Conservation (phyloP, 2,329 filamentous ascomycete genomes). For the Penicillium hesseltinei region DNA sequence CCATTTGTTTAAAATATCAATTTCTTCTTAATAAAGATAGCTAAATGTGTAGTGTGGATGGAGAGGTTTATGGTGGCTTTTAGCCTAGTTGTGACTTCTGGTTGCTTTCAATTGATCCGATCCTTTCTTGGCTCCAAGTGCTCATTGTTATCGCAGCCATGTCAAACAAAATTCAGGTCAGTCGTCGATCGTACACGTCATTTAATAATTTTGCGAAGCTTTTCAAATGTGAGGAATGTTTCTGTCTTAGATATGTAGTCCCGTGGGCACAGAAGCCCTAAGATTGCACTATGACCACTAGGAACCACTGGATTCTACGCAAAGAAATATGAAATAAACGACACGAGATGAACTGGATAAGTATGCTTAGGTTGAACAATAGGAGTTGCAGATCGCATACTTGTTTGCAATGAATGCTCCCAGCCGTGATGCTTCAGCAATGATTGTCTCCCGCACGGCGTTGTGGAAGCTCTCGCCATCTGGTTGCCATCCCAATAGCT, state of each 20-base stretch:
- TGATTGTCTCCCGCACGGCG: background rate
- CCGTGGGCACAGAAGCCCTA: background rate
- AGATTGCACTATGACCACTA: background rate
- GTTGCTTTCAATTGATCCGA: background rate
- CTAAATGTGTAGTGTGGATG: background rate
- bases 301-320: background rate
- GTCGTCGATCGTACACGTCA: no score
- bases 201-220: background rate
- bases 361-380: background rate
- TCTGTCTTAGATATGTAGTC: background rate
- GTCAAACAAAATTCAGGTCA: background rate
- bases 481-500: no score
- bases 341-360: background rate
- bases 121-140: background rate
- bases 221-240: background rate
- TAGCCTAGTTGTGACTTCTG: no score
- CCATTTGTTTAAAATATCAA: background rate
- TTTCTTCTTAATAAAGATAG: background rate
- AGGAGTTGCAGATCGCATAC: background rate
- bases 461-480: no score
- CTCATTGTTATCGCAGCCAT: background rate
- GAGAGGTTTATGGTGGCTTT: background rate
- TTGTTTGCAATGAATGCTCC: background rate
- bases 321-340: background rate
- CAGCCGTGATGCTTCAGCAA: slow-evolving; percentile 2